Conservation (phyloP, 2,329 filamentous ascomycete species). For the Exophiala mesophila region DNA sequence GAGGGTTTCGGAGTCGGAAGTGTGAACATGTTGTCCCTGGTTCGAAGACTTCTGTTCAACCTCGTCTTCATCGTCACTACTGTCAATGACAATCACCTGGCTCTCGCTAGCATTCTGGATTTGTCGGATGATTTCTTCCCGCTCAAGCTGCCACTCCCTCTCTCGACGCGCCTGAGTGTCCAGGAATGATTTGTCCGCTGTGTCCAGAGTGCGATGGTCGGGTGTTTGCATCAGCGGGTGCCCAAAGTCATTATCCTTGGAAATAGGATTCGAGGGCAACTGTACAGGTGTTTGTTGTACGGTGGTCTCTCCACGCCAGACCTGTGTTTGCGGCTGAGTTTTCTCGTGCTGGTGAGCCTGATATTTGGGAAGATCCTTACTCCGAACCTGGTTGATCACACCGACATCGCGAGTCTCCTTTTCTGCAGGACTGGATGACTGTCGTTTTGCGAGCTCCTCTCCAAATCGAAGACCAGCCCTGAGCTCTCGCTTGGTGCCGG, state of each 20-base stretch:
- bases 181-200: constrained; percentile 2
- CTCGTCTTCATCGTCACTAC: constrained; percentile 31
- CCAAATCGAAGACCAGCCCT: constrained; percentile 39
- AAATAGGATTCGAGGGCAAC: neutral
- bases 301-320: constrained; percentile 13
- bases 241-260: neutral
- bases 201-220: neutral
- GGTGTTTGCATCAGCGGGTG: constrained; percentile 9
- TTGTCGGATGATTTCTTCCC: constrained; percentile 40
- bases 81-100: constrained; percentile 43
- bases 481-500: constrained; percentile 37
- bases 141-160: constrained; percentile 42
- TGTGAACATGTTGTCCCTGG: neutral
- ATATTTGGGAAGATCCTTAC: neutral
- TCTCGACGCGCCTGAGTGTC: constrained; percentile 29
- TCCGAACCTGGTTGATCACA: neutral
- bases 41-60: neutral
- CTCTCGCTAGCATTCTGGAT: constrained; percentile 40
- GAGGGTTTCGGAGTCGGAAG: neutral
- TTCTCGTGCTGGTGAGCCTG: neutral
- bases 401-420: neutral
- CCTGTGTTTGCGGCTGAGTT: constrained; percentile 6
- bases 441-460: constrained; percentile 39
- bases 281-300: constrained; percentile 14
- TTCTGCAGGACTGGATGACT: constrained; percentile 12